Base-by-base conservation (phyloP, 2,329 filamentous ascomycete genomes). In the Colletotrichum karsti region DNA sequence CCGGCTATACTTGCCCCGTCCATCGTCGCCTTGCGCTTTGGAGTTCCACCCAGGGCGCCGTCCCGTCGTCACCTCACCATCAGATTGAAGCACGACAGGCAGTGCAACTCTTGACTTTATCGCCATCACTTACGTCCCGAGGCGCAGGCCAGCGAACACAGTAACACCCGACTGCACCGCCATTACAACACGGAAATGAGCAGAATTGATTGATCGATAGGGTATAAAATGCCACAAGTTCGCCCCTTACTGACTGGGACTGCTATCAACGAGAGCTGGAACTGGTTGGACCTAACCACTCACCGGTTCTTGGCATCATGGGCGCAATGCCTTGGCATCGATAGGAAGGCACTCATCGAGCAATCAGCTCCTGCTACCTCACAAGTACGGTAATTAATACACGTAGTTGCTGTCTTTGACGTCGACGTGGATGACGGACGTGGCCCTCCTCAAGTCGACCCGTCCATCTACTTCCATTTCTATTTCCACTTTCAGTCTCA, bases 321-420 rank as follows among this genome's bases (percentile, higher is more conserved):
- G 56, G 60, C 65, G 65, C 65, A 68, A 20, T 50, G 33, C 42
- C 61, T 64, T 54, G 30, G 65, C 65, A 57, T 57, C 62, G 46
- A 39, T 44, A 33, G 13, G 22, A 13, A 26, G 39, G 20, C 30
- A 28, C 56, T 37, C 41, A 39, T 48, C 30, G 56, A 39, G 30
- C 42, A 35, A 35, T 15, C 10, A 35, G 10, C 33, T 35, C 10
- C 33, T 35, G 33, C 2, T 13, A 12, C 33, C n/a, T n/a, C n/a
- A n/a, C n/a, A n/a, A n/a, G n/a, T n/a, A n/a, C n/a, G n/a, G n/a
- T n/a, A n/a, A n/a, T n/a, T n/a, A n/a, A n/a, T n/a, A n/a, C n/a
- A n/a, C n/a, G n/a, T n/a, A n/a, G n/a, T 37, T 37, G 15, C 26
- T 8, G 20, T 15, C 24, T 30, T 56, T 42, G 53, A 56, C 39